Evolutionary conservation across 2,329 filamentous ascomycete species (phyloP), one percentile per base, ranked within the genome.

Genomic region (Pyrenochaeta sp.): DNA sequence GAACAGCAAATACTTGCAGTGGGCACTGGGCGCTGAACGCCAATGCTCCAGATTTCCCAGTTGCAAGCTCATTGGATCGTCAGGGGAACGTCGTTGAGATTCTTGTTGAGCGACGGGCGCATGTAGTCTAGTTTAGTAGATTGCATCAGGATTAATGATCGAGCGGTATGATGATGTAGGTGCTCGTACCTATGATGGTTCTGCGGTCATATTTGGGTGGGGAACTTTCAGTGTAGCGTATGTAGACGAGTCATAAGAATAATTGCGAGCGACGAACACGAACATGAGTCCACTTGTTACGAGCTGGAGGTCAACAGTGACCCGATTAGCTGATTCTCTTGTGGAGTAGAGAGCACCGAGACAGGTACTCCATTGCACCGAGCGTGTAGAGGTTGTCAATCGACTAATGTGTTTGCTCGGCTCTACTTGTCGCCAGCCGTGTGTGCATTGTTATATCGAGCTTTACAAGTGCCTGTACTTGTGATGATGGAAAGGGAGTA

Each of bases 11-110:
- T 25, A 55, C 8, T 32, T 59, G 19, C 40, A 52, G 12, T 59
- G 43, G 56, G 40, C 40, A 52, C 10, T 59, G 43, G 56, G 40
- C 50, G 27, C 24, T 53, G n/a, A 48, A 32, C 28, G 53, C 52
- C 32, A 32, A 52, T 13, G 40, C 52, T 25, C 25, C 47, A n/a
- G 30, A 49, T 0, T 54, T 24, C 13, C 52, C 52, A 13, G 3
- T 37, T n/a, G 25, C 50, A 27, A 32, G n/a, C 4, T 15, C 51
- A 10, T 43, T 58, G 30, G 19, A 37, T 6, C 51, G 44, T 34
- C 54, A 56, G 19, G 40, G 44, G 3, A 36, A 39, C 37, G 39
- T 37, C 44, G 47, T 59, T 1, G 59, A 56, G 37, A 37, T 56
- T 30, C 52, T 32, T 46, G 44, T 32, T 30, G 44, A 46, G 27